A percentile compares a stretch with the other conserved stretches of the same genome.
These are phyloP conservation scores for Fusarium sp. DNA, from an alignment of 2,329 filamentous ascomycete species.

Conservation along the genomic window DNA sequence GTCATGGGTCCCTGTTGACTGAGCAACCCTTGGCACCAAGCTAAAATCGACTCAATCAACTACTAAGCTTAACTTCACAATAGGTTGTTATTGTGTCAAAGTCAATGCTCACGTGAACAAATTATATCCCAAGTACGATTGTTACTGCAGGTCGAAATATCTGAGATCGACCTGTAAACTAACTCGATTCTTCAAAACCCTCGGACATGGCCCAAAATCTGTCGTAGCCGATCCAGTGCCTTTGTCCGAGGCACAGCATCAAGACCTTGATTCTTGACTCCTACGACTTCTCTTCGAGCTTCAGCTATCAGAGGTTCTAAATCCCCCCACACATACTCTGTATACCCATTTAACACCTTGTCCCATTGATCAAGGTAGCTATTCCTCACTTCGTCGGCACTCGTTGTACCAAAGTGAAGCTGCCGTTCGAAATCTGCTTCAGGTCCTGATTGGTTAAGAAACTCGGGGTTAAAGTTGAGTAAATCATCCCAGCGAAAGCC, in stretches of 20 bases:
- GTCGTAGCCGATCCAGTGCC: slow-evolving; percentile 49
- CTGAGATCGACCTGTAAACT: neutral
- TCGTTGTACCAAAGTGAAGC: slow-evolving; percentile 51
- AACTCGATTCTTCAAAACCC: slow-evolving; percentile 34
- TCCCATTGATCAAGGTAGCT: slow-evolving; percentile 66
- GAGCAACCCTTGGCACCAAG: slow-evolving; percentile 39
- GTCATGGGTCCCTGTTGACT: slow-evolving; percentile 45
- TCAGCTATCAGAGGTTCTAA: slow-evolving; percentile 64
- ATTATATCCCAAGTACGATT: neutral
- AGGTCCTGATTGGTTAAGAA: slow-evolving; percentile 42
- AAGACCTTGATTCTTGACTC: slow-evolving; percentile 42
- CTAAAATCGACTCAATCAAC: neutral
- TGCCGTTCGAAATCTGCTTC: slow-evolving; percentile 28
- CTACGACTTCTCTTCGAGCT: slow-evolving; percentile 65
- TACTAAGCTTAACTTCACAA: neutral
- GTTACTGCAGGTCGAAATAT: neutral
- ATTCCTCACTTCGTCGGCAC: slow-evolving; percentile 51
- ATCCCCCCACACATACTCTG: slow-evolving; percentile 75
- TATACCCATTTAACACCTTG: slow-evolving; percentile 64
- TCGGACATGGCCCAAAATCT: slow-evolving; percentile 51
- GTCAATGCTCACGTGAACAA: neutral
- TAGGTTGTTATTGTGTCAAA: neutral
- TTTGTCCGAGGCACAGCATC: slow-evolving; percentile 32
- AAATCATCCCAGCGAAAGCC: slow-evolving; percentile 53
- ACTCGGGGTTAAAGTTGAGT: slow-evolving; percentile 62